Base-by-base conservation (phyloP, 192 early-diverging fungal species). In the Kappamyces sp. region DNA sequence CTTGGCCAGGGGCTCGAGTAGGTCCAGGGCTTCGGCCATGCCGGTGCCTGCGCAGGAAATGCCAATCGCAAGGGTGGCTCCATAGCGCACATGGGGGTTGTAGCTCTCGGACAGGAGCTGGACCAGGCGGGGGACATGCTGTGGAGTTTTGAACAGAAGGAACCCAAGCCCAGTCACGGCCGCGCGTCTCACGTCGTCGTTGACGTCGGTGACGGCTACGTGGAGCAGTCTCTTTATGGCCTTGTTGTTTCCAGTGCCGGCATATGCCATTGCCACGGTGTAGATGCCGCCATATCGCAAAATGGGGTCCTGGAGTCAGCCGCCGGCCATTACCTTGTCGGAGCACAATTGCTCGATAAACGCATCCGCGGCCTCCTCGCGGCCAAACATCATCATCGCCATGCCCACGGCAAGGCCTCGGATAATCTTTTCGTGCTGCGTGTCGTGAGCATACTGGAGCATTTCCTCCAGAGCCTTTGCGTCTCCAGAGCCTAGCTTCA, bases 401-500 rank as follows among this genome's bases (percentile, higher is more conserved):
- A 99, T 88, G 48, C 96, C 95, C 31, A 96, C 77, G 5, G 94
- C 87, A 57, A 97, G 72, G 47, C 94, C 91, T 37, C 96, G 90
- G 54, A 99, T 98, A 60, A 98, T 99, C 78, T 99, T 99, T 64
- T 99, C 96, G 73, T 99, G 96, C 68, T 93, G 91, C 3, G 96
- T 99, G 59, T 98, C 95, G 60, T 91, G 90, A 11, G 96, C 96
- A 61, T 99, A 99, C 62, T 89, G 86, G 34, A 98, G 73, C 94
- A 99, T 96, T 57, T 94, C 94, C 40, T 88, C 89, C 54, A 99
- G 70, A 4, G 87, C 88, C 45, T 80, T 77, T 38, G 82, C 66
- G 5, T 86, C 84, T 45, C 78, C 88, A 9, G 89, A 94, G 36
- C 96, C 96, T 61, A 98, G 83, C 94, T 96, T 98, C 33, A 96